Evolutionary conservation across 2,329 filamentous ascomycete genomes (phyloP), one percentile per base, ranked within the genome.

Genomic region (Curvularia spicifera): DNA sequence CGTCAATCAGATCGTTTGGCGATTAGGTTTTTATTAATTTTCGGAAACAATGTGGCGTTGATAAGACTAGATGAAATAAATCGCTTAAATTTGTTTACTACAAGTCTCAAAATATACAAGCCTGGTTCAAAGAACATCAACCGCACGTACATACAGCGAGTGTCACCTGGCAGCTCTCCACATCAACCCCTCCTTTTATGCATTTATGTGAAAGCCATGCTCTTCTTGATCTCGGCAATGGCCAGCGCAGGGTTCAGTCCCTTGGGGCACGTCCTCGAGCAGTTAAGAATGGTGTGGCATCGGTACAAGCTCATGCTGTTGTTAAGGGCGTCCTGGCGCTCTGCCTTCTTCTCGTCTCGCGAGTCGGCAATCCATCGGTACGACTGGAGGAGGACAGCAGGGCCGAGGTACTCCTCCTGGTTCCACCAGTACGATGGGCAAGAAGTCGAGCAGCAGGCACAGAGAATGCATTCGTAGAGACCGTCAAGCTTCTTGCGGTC

Each of bases 361-460:
- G 91, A 96, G 79, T 99, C 95, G 75, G 89, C 90, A 68, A 99
- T 85, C 95, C 95, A 99, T 76, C 94, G 89, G 88, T 98, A 99
- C 8, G 93, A 97, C 83, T 99, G 95, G 68, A 99, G 88, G 52
- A 99, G 90, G 61, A 99, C 91, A 68, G 95, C 95, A 59, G 95
- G 95, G 64, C 95, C 95, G 50, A 99, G 91, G 83, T 99, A 99
- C 81, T 98, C 93, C 82, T 98, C 93, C 70, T 90, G 89, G 85
- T 99, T 99, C 95, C 95, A 99, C 95, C 95, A 99, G 86, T 99
- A 99, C 18, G 93, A 97, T n/a, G 95, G 95, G 85, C 95, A 99
- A 46, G 94, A 97, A 22, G 95, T 99, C 68, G 91, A 95, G 88
- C 95, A 99, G 89, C 95, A 99, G 71, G 94, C 94, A 85, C 95